These are phyloP conservation scores for Lasiosphaeria hispida DNA, from an alignment of 495 filamentous ascomycete genomes.

Conservation along the genomic window DNA sequence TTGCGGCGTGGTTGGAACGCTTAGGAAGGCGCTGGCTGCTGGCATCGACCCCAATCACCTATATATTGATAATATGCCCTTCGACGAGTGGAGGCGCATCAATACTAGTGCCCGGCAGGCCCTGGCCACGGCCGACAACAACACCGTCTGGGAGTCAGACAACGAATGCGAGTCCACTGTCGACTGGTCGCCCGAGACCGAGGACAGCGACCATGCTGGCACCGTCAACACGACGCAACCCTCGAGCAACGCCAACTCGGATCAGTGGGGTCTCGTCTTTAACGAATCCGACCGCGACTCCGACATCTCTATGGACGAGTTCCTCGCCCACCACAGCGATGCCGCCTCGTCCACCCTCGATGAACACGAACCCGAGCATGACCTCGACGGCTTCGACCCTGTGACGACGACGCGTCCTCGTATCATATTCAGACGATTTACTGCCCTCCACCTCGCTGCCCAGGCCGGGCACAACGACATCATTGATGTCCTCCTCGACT, in stretches of 20 bases:
- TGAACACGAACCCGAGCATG: slow-evolving; percentile 7
- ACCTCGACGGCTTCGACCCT: neutral
- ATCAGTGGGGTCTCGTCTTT: slow-evolving; percentile 10
- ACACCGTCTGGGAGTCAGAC: slow-evolving; percentile 22
- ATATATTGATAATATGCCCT: slow-evolving; percentile 19
- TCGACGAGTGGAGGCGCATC: slow-evolving; percentile 19
- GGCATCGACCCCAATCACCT: slow-evolving; percentile 27
- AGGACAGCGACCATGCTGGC: slow-evolving; percentile 20
- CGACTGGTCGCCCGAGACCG: slow-evolving; percentile 21
- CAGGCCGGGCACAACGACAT: slow-evolving; percentile 31
- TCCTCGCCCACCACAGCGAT: slow-evolving; percentile 9
- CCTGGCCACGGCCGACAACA: slow-evolving; percentile 7
- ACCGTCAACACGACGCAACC: slow-evolving; percentile 16
- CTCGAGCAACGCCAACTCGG: slow-evolving; percentile 19
- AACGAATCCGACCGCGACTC: slow-evolving; percentile 18
- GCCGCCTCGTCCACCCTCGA: slow-evolving; percentile 12
- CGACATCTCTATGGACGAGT: slow-evolving; percentile 20
- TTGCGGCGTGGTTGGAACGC: slow-evolving; percentile 21
- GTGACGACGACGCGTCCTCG: too few relatives aligned
- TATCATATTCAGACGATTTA: slow-evolving; percentile 18
- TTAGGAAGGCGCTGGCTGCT: slow-evolving; percentile 24
- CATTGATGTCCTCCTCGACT: slow-evolving; percentile 27
- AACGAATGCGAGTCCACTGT: slow-evolving; percentile 15
- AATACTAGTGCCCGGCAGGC: slow-evolving; percentile 8
- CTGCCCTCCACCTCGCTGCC: slow-evolving; percentile 39